Conservation (phyloP, 768 basidiomycete species). For the Obba rivulosa region DNA sequence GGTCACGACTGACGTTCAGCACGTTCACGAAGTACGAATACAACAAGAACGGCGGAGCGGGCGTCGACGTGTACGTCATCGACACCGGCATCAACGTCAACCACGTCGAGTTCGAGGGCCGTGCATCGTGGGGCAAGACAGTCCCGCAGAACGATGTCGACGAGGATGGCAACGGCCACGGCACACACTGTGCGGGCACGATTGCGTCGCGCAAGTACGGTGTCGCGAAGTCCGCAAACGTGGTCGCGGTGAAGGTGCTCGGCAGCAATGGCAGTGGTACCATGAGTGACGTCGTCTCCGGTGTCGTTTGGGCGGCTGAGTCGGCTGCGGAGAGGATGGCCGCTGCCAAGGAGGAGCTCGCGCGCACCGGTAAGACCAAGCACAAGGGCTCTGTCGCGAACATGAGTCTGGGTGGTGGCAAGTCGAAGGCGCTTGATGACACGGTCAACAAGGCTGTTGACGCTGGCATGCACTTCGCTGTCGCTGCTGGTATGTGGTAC, state of each 20-base stretch:
- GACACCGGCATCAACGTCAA: constrained; percentile 87
- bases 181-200: constrained; percentile 92
- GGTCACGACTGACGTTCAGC: constrained; percentile 62
- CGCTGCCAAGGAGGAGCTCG: constrained; percentile 61
- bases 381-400: constrained; percentile 96
- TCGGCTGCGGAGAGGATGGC: constrained; percentile 47
- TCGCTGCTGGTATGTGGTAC: constrained; percentile 75
- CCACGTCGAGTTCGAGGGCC: constrained; percentile 85
- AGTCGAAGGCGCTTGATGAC: constrained; percentile 77
- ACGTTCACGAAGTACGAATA: constrained; percentile 86
- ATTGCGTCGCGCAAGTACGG: constrained; percentile 93
- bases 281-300: constrained; percentile 90
- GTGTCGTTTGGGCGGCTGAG: constrained; percentile 75
- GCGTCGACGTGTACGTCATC: constrained; percentile 87
- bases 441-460: constrained; percentile 84
- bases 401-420: constrained; percentile 97
- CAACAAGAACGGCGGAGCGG: constrained; percentile 70
- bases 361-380: constrained; percentile 66
- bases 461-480: constrained; percentile 88
- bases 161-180: constrained; percentile 93
- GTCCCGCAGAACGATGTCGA: constrained; percentile 81
- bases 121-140: constrained; percentile 91
- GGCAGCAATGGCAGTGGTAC: constrained; percentile 92
- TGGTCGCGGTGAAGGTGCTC: constrained; percentile 89
- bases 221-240: constrained; percentile 89